phyloP scores from a whole-genome alignment of 768 basidiomycete species.

The Boletellus ananiceps region DNA sequence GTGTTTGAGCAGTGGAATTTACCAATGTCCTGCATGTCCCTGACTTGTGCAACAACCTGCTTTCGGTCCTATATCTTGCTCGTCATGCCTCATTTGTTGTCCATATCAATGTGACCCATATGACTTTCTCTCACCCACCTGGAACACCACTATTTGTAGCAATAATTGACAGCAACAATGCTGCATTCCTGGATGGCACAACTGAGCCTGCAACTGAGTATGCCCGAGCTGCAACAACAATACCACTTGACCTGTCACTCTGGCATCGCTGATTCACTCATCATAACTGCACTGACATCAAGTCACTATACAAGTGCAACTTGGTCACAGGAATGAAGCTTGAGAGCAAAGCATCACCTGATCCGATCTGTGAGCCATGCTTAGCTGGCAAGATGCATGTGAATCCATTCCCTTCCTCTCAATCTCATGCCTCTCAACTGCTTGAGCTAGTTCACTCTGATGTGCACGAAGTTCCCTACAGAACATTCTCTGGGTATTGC shows the following conservation, averaged over 20 bases:
- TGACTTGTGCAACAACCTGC: too few species aligned
- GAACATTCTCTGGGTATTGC: too few species aligned
- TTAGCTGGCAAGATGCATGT: constrained; percentile 9
- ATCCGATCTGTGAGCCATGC: constrained; percentile 6
- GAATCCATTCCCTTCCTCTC: too few species aligned
- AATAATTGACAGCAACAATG: constrained; percentile 12
- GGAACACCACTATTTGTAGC: neutral
- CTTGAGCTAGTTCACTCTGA: too few species aligned
- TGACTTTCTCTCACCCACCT: neutral
- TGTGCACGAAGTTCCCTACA: neutral
- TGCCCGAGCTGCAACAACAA: neutral
- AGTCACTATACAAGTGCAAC: neutral
- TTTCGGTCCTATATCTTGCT: too few species aligned
- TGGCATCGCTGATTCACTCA: constrained; percentile 25
- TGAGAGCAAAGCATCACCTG: neutral
- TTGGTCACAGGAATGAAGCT: constrained; percentile 12
- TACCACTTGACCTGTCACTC: constrained; percentile 13
- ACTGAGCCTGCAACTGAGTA: neutral
- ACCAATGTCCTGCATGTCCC: too few species aligned
- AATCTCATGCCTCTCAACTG: too few species aligned
- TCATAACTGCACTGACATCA: constrained; percentile 6
- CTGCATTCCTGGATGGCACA: constrained; percentile 19
- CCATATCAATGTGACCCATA: too few species aligned
- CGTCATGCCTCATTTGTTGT: too few species aligned
- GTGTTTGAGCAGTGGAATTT: too few species aligned